Base-by-base conservation (phyloP, 257 asterid species). In the Ophiorrhiza pumila region DNA sequence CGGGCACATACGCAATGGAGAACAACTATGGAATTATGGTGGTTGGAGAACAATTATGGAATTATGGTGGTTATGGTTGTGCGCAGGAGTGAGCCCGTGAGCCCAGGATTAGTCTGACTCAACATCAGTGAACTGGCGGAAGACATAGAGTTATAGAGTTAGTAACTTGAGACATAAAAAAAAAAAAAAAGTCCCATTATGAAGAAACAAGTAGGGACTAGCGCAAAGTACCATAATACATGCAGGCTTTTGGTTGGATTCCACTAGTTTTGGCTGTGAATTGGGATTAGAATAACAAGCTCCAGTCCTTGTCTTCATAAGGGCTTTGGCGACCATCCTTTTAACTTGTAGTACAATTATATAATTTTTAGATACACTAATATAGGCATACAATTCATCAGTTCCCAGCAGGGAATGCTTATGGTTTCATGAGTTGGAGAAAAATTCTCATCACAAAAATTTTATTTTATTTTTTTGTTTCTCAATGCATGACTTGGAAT, bases 231-330 rank as follows among this genome's bases (percentile, higher is more conserved):
- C 22, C 37, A 61, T 22, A 14, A 22, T 23, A 12, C 35, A 47
- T 52, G 76, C 37, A 31, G 69, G 62, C 27, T 72, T 43, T 72
- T 31, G 7, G 70, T 72, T 60, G 70, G 67, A 72, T 45, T 20
- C 76, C 76, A 72, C 73, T 69, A 32, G 73, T 31, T 50, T 52
- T 23, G 63, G 73, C 64, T 50, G 29, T 52, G 61, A 46, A 32
- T 3, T 49, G 31, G 45, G 4, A 22, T 12, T 59, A 59, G 41
- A 31, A 22, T 8, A 35, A 39, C 20, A 63, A 63, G 50, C 32
- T 31, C 11, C 60, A 1, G 72, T 68, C 49, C 72, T 68, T 34
- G 47, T 50, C 50, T 32, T 35, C 73, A 22, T 17, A 31, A 49
- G 61, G 72, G 47, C 72, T 68, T 10, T 22, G 60, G 23, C 12